Percentiles rank a stretch among this genome's conserved stretches.
phyloP scores from a whole-genome alignment of 1,139 yeast genomes.

The Geotrichum macrosporum region DNA sequence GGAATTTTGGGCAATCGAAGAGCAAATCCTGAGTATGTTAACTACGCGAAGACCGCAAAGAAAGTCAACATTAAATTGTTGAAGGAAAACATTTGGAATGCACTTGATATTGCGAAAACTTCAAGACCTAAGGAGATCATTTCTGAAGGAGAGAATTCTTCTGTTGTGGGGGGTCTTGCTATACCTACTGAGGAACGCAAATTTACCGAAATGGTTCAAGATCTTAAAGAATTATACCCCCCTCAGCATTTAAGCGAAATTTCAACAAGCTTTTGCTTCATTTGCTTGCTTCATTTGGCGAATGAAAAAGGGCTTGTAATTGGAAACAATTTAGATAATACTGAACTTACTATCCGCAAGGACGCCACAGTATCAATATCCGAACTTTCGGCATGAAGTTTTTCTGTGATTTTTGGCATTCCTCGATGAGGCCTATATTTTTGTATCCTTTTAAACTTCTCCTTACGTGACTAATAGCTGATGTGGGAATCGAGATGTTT shows the following conservation, averaged over 20 bases:
- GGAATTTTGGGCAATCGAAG: constrained; percentile 18
- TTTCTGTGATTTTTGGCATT: not conserved
- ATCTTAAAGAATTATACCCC: constrained; percentile 36
- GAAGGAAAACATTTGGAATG: constrained; percentile 80
- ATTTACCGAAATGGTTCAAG: constrained; percentile 47
- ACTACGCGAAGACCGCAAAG: constrained; percentile 76
- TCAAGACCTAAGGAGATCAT: not conserved
- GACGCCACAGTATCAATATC: constrained; percentile 26
- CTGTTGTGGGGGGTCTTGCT: not conserved
- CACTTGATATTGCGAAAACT: constrained; percentile 33
- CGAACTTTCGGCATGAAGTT: constrained; percentile 21
- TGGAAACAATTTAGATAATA: constrained; percentile 50
- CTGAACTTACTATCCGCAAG: constrained; percentile 50
- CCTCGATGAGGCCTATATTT: not conserved
- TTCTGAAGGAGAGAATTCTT: not conserved
- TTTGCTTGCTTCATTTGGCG: constrained; percentile 79
- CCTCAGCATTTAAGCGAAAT: constrained; percentile 48
- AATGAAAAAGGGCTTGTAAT: constrained; percentile 78
- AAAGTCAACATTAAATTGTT: constrained; percentile 74
- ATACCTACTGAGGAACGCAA: constrained; percentile 28
- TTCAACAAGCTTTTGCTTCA: constrained; percentile 84
- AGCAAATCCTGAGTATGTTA: constrained; percentile 58
- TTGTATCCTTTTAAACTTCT: not conserved
- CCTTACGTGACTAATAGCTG: not conserved
- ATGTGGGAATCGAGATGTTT: too few species aligned